phyloP scores from a whole-genome alignment of 1,284 basidiomycete genomes.

The Austropuccinia psidii region DNA sequence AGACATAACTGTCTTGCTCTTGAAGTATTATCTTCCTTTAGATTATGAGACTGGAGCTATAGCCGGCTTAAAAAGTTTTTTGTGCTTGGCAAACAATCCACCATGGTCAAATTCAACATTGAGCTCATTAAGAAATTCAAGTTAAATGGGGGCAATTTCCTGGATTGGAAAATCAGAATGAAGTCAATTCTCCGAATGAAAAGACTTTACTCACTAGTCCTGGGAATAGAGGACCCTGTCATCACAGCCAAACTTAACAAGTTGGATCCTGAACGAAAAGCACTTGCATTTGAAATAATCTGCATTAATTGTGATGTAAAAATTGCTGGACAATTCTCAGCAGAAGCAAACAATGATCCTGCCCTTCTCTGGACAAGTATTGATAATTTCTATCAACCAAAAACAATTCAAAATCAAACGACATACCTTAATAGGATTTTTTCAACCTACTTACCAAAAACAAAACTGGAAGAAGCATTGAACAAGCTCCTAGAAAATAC shows the following conservation, averaged over 20 bases:
- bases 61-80: too few species aligned
- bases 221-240: background rate
- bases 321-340: background rate
- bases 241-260: background rate
- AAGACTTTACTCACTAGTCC: background rate
- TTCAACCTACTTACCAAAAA: background rate
- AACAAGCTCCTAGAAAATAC: background rate
- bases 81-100: too few species aligned
- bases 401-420: constrained; percentile 2
- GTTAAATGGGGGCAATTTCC: background rate
- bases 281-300: background rate
- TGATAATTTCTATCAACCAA: background rate
- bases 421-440: background rate
- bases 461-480: background rate
- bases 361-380: background rate
- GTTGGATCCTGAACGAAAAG: background rate
- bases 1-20: too few species aligned
- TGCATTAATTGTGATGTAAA: background rate
- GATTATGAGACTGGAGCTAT: too few species aligned
- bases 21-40: too few species aligned
- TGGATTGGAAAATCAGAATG: background rate
- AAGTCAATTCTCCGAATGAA: background rate
- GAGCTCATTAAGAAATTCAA: background rate
- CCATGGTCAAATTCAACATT: background rate
- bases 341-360: background rate